Conservation (phyloP, 345 rosid genomes). For the Hibiscus syriacus region DNA sequence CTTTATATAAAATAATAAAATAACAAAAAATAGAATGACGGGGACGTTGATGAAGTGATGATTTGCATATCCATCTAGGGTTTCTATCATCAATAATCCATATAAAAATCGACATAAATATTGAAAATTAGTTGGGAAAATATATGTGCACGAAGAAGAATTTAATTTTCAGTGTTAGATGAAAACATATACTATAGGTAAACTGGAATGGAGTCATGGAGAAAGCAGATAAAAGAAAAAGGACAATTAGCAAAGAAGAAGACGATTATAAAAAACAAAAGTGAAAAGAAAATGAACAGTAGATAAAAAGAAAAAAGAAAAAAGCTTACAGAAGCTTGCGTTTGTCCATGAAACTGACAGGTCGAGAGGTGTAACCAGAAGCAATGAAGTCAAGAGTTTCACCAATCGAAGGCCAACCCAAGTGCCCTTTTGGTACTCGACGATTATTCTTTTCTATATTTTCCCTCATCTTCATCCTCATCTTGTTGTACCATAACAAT, state of each 20-base stretch:
- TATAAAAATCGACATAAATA: no score
- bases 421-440: slow-evolving; percentile 68
- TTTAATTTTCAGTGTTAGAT: neutral
- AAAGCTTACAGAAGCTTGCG: slow-evolving; percentile 68
- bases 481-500: slow-evolving; percentile 23
- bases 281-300: neutral
- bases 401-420: slow-evolving; percentile 91
- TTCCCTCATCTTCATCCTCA: neutral
- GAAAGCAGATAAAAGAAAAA: neutral
- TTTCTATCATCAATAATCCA: slow-evolving; percentile 6
- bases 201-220: neutral
- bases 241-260: slow-evolving; percentile 4
- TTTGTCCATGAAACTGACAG: slow-evolving; percentile 86
- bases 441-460: neutral
- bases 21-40: no score
- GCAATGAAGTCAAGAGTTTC: slow-evolving; percentile 85
- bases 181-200: neutral
- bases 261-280: neutral
- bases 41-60: neutral
- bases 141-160: neutral
- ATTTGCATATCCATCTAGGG: slow-evolving; percentile 10
- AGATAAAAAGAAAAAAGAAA: no score
- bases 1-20: neutral
- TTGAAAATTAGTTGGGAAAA: neutral
- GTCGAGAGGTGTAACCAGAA: slow-evolving; percentile 66